A percentile compares a stretch with the other conserved stretches of the same genome.
These are phyloP conservation scores for Rhizopus arrhizus DNA, from an alignment of 371 early-diverging fungal genomes.

Conservation along the genomic window DNA sequence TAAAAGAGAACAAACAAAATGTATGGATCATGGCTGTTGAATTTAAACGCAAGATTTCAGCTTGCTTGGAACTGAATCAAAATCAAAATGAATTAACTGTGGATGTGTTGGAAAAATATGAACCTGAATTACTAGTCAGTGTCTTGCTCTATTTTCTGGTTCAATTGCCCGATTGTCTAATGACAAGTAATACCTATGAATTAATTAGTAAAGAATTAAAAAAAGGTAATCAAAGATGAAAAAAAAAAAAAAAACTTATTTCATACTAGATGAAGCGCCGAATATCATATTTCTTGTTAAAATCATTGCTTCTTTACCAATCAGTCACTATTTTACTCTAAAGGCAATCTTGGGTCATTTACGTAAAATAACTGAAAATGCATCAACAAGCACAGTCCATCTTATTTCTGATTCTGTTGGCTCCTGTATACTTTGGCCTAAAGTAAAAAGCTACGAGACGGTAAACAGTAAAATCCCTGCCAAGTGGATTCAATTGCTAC, in stretches of 20 bases:
- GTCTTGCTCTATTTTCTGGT: slow-evolving; percentile 67
- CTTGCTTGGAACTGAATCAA: slow-evolving; percentile 62
- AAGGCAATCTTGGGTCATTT: slow-evolving; percentile 47
- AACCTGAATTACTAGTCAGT: slow-evolving; percentile 63
- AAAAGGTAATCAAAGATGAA: slow-evolving; percentile 37
- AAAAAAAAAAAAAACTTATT: neutral
- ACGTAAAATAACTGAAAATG: slow-evolving; percentile 33
- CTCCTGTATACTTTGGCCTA: slow-evolving; percentile 57
- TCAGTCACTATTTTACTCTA: slow-evolving; percentile 57
- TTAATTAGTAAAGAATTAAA: slow-evolving; percentile 67
- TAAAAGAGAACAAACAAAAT: slow-evolving; percentile 19
- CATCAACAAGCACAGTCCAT: slow-evolving; percentile 4
- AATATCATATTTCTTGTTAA: slow-evolving; percentile 55
- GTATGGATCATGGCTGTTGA: slow-evolving; percentile 67
- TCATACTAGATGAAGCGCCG: slow-evolving; percentile 28
- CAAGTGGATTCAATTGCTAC: slow-evolving; percentile 28
- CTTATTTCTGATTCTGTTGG: slow-evolving; percentile 57
- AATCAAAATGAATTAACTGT: slow-evolving; percentile 53
- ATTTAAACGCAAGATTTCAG: slow-evolving; percentile 62
- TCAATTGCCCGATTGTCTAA: slow-evolving; percentile 70
- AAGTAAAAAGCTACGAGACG: slow-evolving; percentile 52
- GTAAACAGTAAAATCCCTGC: slow-evolving; percentile 58
- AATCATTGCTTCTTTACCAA: slow-evolving; percentile 57
- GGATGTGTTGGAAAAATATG: slow-evolving; percentile 58
- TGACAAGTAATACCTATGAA: slow-evolving; percentile 73